Evolutionary conservation across 805 yeast species (phyloP).

Genomic region (Candida berthetii): DNA sequence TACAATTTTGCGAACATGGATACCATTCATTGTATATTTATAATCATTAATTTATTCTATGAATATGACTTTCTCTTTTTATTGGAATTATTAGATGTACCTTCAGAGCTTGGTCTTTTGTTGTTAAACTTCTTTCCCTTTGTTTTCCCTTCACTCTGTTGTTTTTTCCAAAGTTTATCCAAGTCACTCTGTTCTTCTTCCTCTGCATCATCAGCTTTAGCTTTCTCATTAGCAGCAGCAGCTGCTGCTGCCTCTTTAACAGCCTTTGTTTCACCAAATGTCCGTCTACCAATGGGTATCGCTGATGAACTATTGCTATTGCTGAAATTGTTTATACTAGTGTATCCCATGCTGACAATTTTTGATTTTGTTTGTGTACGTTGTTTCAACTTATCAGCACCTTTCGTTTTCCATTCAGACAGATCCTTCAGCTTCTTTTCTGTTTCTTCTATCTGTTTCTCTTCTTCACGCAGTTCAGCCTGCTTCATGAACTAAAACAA

Average conservation of each 20-base stretch:
- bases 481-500: constrained; percentile 44
- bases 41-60: too few species aligned
- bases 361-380: constrained; percentile 21
- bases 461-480: constrained; percentile 29
- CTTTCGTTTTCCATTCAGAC: constrained; percentile 23
- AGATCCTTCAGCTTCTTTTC: constrained; percentile 36
- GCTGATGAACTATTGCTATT: constrained; percentile 4
- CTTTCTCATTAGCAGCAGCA: constrained; percentile 6
- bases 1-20: constrained; percentile 6
- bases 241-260: constrained; percentile 16
- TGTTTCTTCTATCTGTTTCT: constrained; percentile 26
- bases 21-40: too few species aligned
- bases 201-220: constrained; percentile 1
- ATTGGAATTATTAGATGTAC: constrained; percentile 9
- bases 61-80: constrained; percentile 3
- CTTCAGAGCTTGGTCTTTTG: constrained; percentile 3
- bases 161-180: constrained; percentile 18
- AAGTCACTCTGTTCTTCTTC: constrained; percentile 7
- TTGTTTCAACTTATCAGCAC: constrained; percentile 20
- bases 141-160: constrained; percentile 7
- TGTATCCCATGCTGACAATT: constrained; percentile 33
- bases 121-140: constrained; percentile 2
- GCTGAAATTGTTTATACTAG: constrained; percentile 26
- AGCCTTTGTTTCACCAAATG: constrained; percentile 17
- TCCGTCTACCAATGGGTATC: constrained; percentile 20